These are phyloP conservation scores for Phytophthora cajani DNA, from an alignment of 352 stramenopile species.

Conservation along the genomic window DNA sequence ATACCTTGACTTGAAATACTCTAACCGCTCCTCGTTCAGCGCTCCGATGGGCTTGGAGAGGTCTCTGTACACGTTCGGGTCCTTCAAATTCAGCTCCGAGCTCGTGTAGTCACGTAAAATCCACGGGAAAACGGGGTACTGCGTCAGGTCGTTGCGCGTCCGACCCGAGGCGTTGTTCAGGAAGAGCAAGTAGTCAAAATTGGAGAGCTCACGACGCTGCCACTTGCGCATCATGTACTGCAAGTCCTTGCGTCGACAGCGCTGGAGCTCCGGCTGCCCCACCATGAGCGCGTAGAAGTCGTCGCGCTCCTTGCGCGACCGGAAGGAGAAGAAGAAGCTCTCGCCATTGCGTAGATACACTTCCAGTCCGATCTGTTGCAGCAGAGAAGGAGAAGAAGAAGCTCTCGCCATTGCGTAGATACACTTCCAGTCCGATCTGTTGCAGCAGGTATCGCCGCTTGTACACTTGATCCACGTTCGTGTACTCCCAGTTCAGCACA, in stretches of 20 bases:
- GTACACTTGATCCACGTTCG: conserved; percentile 77
- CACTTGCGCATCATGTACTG: conserved; percentile 72
- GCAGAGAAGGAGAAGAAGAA: conserved; percentile 90
- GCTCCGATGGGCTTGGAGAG: conserved; percentile 94
- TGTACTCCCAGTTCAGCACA: conserved; percentile 86
- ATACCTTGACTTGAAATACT: conserved; percentile 90
- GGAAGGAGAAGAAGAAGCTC: conserved; percentile 88
- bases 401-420: conserved; percentile 68
- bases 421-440: conserved; percentile 89
- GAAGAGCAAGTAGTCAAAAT: conserved; percentile 93
- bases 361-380: conserved; percentile 90
- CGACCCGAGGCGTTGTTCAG: conserved; percentile 87
- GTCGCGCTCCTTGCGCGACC: conserved; percentile 67
- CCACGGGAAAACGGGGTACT: conserved; percentile 98
- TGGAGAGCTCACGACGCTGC: conserved; percentile 88
- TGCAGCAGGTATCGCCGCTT: conserved; percentile 90
- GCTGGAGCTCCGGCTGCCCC: conserved; percentile 57
- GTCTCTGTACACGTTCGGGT: conserved; percentile 89
- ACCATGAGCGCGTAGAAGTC: conserved; percentile 75
- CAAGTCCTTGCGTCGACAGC: conserved; percentile 54
- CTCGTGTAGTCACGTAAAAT: conserved; percentile 91
- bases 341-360: conserved; percentile 77
- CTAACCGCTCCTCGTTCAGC: conserved; percentile 88
- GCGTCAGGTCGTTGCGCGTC: conserved; percentile 87
- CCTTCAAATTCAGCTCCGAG: conserved; percentile 75